Evolutionary conservation across 2,329 filamentous ascomycete genomes (phyloP).

Genomic region (Fusarium ambrosium): DNA sequence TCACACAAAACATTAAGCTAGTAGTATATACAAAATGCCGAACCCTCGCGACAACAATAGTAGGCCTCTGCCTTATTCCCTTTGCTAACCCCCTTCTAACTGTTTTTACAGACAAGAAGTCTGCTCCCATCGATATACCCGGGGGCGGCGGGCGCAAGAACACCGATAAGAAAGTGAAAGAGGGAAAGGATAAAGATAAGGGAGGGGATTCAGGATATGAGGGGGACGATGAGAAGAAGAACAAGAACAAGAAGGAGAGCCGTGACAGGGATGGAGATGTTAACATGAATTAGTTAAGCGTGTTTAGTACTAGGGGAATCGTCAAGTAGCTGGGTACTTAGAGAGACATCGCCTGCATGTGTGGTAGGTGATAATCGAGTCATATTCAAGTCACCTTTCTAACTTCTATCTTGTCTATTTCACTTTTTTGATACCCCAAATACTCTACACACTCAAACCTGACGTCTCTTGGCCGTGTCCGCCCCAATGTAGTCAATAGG

Average conservation of each 20-base stretch:
- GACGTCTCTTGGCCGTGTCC: conserved; percentile 56
- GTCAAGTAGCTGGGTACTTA: background rate
- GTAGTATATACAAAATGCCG: background rate
- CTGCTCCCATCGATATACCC: conserved; percentile 7
- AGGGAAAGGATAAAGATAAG: background rate
- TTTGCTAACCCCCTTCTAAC: background rate
- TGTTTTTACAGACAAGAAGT: background rate
- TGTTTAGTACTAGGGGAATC: background rate
- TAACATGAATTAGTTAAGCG: background rate
- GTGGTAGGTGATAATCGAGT: background rate
- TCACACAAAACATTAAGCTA: background rate
- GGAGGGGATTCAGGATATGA: conserved; percentile 12
- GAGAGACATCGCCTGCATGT: background rate
- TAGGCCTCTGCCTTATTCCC: rapidly evolving
- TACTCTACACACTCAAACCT: conserved; percentile 29
- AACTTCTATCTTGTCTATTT: conserved; percentile 10
- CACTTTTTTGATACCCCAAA: background rate
- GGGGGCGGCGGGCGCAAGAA: background rate
- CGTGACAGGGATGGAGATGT: background rate
- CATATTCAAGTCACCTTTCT: conserved; percentile 17
- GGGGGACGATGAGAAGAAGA: conserved; percentile 13
- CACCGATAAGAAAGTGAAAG: background rate
- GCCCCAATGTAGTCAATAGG: conserved; percentile 75
- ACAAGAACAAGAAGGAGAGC: background rate
- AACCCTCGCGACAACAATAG: background rate